Evolutionary conservation across 2,329 filamentous ascomycete species (phyloP).

Genomic region (Pseudocercospora fijiensis): DNA sequence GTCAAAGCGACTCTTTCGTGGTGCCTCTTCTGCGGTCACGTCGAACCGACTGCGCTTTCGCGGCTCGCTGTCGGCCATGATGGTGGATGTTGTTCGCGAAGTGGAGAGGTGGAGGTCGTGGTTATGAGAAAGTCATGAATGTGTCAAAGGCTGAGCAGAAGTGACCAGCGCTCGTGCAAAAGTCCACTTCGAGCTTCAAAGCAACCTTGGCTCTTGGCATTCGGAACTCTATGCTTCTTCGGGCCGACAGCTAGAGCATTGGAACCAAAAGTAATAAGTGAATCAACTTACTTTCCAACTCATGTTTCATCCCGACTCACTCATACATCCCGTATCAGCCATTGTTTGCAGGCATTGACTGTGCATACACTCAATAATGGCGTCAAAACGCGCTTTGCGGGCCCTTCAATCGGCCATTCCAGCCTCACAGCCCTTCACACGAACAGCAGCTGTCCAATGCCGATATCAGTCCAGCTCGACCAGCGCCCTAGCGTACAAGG

Average conservation of each 20-base stretch:
- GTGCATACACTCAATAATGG: slow-evolving; percentile 31
- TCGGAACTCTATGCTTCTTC: neutral
- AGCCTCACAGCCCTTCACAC: slow-evolving; percentile 21
- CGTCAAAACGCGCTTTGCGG: slow-evolving; percentile 37
- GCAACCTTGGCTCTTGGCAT: neutral
- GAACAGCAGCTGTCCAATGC: slow-evolving; percentile 25
- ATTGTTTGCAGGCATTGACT: neutral
- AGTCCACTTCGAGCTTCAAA: neutral
- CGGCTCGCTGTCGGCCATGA: slow-evolving; percentile 72
- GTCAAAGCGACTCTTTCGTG: slow-evolving; percentile 76
- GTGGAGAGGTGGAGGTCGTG: neutral
- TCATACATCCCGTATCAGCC: neutral
- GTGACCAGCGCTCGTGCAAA: neutral
- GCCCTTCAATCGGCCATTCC: slow-evolving; percentile 24
- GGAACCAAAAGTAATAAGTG: neutral
- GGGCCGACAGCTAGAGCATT: neutral
- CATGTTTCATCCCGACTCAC: neutral
- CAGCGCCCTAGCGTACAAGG: slow-evolving; percentile 95
- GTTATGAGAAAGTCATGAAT: neutral
- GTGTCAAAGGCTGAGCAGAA: neutral
- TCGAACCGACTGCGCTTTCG: slow-evolving; percentile 79
- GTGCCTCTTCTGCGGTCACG: slow-evolving; percentile 79
- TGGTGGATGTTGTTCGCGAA: slow-evolving; percentile 4
- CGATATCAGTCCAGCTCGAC: slow-evolving; percentile 58
- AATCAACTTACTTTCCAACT: neutral